Conservation (phyloP, 2,329 filamentous ascomycete species). For the Calycina herbarum region DNA sequence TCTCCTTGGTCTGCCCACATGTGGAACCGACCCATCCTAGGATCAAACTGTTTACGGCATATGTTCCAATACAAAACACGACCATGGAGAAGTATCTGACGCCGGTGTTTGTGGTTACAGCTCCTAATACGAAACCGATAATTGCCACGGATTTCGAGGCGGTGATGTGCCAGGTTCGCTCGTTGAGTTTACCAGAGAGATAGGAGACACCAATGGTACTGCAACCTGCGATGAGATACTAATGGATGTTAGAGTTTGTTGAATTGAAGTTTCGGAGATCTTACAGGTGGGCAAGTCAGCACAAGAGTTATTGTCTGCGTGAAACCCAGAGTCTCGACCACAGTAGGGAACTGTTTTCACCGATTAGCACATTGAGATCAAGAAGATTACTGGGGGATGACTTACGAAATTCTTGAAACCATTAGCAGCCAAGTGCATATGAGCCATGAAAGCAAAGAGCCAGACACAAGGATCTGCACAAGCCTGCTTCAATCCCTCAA, state of each 20-base stretch:
- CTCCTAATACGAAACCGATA: conserved; percentile 21
- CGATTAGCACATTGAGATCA: background rate
- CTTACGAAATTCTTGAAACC: conserved; percentile 35
- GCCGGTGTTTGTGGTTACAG: conserved; percentile 14
- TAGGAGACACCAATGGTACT: conserved; percentile 13
- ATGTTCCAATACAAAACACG: conserved; percentile 7
- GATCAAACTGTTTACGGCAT: conserved; percentile 37
- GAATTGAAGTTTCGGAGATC: background rate
- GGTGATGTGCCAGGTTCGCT: conserved; percentile 27
- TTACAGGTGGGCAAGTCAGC: conserved; percentile 22
- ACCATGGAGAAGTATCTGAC: conserved; percentile 7
- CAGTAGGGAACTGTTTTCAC: conserved; percentile 24
- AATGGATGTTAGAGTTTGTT: background rate
- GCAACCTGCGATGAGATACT: conserved; percentile 20
- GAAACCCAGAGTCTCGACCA: conserved; percentile 36
- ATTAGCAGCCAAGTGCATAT: conserved; percentile 47
- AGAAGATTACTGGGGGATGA: too few species aligned
- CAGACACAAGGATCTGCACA: conserved; percentile 45
- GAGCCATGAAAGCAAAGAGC: conserved; percentile 48
- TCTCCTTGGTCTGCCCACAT: conserved; percentile 27
- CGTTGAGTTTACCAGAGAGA: conserved; percentile 19
- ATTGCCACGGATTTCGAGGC: conserved; percentile 17
- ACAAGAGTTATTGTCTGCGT: conserved; percentile 22
- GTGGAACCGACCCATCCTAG: conserved; percentile 29
- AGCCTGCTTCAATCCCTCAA: conserved; percentile 44